Evolutionary conservation across 257 asterid species (phyloP).

Genomic region (Phtheirospermum japonicum): DNA sequence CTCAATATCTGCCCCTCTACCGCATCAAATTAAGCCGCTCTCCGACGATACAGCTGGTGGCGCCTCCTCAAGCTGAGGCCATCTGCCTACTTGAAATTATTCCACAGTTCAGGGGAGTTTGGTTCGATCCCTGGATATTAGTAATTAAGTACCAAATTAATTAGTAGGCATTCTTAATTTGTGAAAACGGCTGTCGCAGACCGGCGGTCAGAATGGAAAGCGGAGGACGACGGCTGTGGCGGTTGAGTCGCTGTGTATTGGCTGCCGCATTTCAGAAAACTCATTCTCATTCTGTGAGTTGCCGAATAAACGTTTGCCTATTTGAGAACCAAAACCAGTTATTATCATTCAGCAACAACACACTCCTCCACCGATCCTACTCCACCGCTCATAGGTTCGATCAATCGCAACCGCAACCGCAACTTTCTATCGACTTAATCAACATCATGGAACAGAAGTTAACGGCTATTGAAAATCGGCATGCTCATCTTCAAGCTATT

Average conservation of each 20-base stretch:
- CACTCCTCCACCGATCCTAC: conserved; percentile 25
- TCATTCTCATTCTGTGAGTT: conserved; percentile 15
- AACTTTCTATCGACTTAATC: conserved; percentile 67
- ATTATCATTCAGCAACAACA: background rate
- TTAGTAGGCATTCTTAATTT: background rate
- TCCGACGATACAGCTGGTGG: conserved; percentile 2
- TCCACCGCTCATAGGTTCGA: conserved; percentile 34
- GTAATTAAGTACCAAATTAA: too few species aligned
- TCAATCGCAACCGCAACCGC: conserved; percentile 46
- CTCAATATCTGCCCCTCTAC: background rate
- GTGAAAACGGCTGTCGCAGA: background rate
- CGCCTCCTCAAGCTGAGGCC: background rate
- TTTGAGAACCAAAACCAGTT: conserved; percentile 17
- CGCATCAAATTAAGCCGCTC: background rate
- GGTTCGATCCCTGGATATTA: too few species aligned
- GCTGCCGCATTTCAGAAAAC: conserved; percentile 24
- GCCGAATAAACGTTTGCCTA: conserved; percentile 4
- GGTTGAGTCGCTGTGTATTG: conserved; percentile 15
- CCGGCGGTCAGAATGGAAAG: conserved; percentile 25
- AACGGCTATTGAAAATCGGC: conserved; percentile 60
- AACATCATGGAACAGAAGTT: conserved; percentile 75
- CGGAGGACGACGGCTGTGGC: conserved; percentile 29
- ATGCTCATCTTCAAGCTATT: conserved; percentile 53
- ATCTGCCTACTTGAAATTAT: background rate
- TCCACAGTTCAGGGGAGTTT: background rate